phyloP scores from a whole-genome alignment of 73 alveolate species.

The Paramecium octaurelia region DNA sequence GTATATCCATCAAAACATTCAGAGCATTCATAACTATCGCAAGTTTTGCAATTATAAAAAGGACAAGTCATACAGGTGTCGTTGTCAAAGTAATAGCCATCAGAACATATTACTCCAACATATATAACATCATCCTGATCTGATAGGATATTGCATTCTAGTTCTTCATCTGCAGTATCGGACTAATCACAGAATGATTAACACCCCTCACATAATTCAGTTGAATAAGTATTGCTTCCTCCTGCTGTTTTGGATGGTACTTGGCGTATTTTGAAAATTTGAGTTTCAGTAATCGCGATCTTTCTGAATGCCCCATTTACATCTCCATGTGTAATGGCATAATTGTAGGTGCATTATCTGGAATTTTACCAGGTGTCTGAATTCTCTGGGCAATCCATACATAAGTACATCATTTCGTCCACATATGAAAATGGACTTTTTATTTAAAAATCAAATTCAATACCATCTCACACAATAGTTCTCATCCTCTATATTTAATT shows the following conservation, averaged over 20 bases:
- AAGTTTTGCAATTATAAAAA: not conserved
- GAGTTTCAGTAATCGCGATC: not conserved
- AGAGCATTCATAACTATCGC: not conserved
- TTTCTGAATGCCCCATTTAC: not conserved
- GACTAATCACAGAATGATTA: not conserved
- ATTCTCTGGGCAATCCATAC: slow-evolving; percentile 42
- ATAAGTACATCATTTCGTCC: not conserved
- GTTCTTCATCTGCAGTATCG: not conserved
- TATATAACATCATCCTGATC: not conserved
- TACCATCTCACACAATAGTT: slow-evolving; percentile 27
- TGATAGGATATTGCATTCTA: not conserved
- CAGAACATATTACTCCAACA: not conserved
- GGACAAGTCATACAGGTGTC: not conserved
- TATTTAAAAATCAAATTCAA: not conserved
- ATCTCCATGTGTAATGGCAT: not conserved
- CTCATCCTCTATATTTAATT: not conserved
- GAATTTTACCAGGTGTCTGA: not conserved
- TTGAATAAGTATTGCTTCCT: not conserved
- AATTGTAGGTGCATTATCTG: not conserved
- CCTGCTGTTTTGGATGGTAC: not conserved
- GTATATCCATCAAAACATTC: slow-evolving; percentile 25
- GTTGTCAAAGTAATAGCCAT: not conserved
- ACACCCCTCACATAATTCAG: not conserved
- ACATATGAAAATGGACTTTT: slow-evolving; percentile 3
- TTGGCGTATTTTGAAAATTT: not conserved